Evolutionary conservation across 768 basidiomycete genomes (phyloP).

Genomic region (Clitopilus hobsonii): DNA sequence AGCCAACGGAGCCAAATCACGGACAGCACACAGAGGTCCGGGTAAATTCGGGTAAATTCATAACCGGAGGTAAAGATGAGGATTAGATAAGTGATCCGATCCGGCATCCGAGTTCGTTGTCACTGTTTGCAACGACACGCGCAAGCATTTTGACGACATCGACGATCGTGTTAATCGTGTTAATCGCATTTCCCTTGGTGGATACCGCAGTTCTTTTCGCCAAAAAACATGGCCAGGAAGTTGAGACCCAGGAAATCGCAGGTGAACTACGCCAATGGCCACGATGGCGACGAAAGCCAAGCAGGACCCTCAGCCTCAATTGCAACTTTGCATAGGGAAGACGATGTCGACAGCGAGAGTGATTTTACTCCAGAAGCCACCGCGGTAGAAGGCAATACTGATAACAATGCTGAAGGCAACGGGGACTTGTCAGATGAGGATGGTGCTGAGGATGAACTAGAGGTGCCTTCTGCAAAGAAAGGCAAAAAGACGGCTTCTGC

Average conservation of each 20-base stretch:
- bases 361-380: slow-evolving; percentile 51
- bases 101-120: neutral
- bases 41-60: slow-evolving; percentile 3
- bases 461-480: slow-evolving; percentile 10
- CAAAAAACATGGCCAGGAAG: slow-evolving; percentile 52
- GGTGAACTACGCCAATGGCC: slow-evolving; percentile 41
- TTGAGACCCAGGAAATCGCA: slow-evolving; percentile 52
- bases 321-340: neutral
- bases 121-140: neutral
- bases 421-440: slow-evolving; percentile 20
- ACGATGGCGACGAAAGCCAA: slow-evolving; percentile 22
- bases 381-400: too few relatives aligned
- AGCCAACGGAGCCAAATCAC: neutral
- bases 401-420: slow-evolving; percentile 15
- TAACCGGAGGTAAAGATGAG: slow-evolving; percentile 4
- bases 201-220: slow-evolving; percentile 6
- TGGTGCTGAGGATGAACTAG: slow-evolving; percentile 17
- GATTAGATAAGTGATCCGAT: neutral
- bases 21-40: neutral
- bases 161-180: too few relatives aligned
- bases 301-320: slow-evolving; percentile 33
- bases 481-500: slow-evolving; percentile 7
- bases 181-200: too few relatives aligned
- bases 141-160: neutral
- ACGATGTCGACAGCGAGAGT: slow-evolving; percentile 39